Evolutionary conservation across 1,284 basidiomycete genomes (phyloP), one percentile per base, ranked within the genome.

Genomic region (Rhodotorula glutinis): DNA sequence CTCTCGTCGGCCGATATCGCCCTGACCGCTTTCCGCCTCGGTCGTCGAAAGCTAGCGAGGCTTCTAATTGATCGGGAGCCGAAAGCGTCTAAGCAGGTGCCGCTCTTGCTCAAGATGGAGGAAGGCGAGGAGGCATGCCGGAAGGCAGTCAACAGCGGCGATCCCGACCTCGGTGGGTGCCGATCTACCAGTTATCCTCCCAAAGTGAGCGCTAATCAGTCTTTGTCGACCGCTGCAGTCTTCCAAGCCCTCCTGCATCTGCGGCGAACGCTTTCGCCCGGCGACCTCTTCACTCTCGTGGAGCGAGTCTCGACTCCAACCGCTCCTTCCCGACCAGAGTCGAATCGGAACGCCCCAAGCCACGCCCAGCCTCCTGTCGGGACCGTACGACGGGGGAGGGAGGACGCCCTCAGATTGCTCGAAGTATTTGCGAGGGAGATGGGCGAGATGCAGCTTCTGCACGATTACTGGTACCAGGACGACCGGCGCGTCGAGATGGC

Each of bases 381-480:
- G 11, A 7, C 13, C 11, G 23, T 2, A 3, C 27, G 38, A 11
- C 43, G 17, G 54, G 7, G 41, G 23, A 14, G 40, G 25, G 27
- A 25, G 7, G 46, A n/a, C 46, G 61, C 53, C 23, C 43, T 38
- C 75, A 19, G 38, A 27, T 40, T 57, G 19, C 29, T 62, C 30
- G 51, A 58, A 44, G 43, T 63, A 11, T 57, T 49, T 21, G 23
- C 25, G 56, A 23, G 56, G 8, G 56, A n/a, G 92, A 98, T 77
- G 82, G 57, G 88, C 55, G 92, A 93, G 16, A 58, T 23, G 52
- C 60, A 49, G 70, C 88, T 98, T 84, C 82, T 98, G 19, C 84
- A 91, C 23, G 93, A 99, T 78, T 98, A 96, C 79, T 98, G 95
- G 80, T 99, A 95, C 77, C 95, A 95, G 59, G 96, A 99, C 76